Percentiles rank a stretch among this genome's conserved stretches.
Conservation (phyloP, 495 filamentous ascomycete species). For the Aspergillus sparsus region DNA sequence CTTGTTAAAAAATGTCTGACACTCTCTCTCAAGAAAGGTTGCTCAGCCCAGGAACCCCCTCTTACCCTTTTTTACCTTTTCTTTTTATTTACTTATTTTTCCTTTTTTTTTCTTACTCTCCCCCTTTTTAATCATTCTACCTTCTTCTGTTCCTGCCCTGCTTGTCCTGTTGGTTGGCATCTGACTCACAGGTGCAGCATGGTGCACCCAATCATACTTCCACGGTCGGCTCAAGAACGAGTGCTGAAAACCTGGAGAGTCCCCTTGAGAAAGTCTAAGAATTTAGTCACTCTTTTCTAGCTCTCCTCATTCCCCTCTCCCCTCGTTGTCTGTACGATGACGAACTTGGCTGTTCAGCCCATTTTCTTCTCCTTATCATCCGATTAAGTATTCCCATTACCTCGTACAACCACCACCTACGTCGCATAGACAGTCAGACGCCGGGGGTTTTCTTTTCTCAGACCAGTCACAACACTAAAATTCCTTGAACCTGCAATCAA, state of each 20-base stretch:
- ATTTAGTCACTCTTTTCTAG: background rate
- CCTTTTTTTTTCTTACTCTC: background rate
- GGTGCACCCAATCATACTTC: constrained; percentile 17
- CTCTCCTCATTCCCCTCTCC: background rate
- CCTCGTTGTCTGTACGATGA: background rate
- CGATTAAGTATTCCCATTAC: background rate
- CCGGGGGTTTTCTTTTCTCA: background rate
- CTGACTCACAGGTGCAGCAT: constrained; percentile 20
- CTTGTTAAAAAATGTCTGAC: background rate
- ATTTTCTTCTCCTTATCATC: background rate
- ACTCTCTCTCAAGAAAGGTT: no score
- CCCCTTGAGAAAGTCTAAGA: background rate
- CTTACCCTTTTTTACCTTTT: no score
- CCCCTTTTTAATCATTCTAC: background rate
- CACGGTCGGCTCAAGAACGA: background rate
- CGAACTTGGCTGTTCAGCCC: background rate
- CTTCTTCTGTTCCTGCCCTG: background rate
- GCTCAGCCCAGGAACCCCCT: no score
- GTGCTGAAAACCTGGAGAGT: background rate
- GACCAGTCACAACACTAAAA: background rate
- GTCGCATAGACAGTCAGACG: no score
- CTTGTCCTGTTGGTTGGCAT: constrained; percentile 2
- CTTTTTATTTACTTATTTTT: no score
- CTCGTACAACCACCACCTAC: background rate
- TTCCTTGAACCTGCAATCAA: background rate